Percentiles rank a stretch among this genome's conserved stretches.
Evolutionary conservation across 306 rosid genomes (phyloP).

Genomic region (Hippophae tibetana): DNA sequence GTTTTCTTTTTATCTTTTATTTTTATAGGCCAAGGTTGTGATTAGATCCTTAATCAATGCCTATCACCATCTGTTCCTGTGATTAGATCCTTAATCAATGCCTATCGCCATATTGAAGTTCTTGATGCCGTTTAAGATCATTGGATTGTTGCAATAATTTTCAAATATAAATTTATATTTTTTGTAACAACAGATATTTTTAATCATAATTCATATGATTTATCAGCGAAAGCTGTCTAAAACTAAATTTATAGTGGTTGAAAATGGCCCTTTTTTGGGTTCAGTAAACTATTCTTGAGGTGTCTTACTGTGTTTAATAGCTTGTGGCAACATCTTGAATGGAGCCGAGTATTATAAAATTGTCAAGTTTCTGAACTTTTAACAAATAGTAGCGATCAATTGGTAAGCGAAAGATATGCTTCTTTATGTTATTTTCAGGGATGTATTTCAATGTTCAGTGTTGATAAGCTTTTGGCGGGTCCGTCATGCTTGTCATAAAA

Average conservation of each 20-base stretch:
- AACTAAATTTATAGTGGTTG: background rate
- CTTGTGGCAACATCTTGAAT: background rate
- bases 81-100: too few relatives aligned
- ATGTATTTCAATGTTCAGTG: conserved; percentile 75
- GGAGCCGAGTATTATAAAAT: background rate
- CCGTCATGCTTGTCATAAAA: conserved; percentile 80
- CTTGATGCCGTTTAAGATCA: too few relatives aligned
- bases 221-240: background rate
- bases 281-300: conserved; percentile 8
- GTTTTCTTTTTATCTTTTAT: too few relatives aligned
- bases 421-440: conserved; percentile 47
- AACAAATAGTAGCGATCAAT: conserved; percentile 2
- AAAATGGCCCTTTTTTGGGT: background rate
- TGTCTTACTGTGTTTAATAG: conserved; percentile 2
- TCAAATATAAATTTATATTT: background rate
- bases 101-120: too few relatives aligned
- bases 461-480: conserved; percentile 75
- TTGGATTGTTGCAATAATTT: background rate
- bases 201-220: background rate
- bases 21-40: too few relatives aligned
- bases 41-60: too few relatives aligned
- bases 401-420: conserved; percentile 12
- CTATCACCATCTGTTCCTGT: too few relatives aligned
- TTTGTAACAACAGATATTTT: background rate
- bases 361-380: background rate